Conservation (phyloP, 1,139 yeast genomes). For the Nakaseomyces glabratus region DNA sequence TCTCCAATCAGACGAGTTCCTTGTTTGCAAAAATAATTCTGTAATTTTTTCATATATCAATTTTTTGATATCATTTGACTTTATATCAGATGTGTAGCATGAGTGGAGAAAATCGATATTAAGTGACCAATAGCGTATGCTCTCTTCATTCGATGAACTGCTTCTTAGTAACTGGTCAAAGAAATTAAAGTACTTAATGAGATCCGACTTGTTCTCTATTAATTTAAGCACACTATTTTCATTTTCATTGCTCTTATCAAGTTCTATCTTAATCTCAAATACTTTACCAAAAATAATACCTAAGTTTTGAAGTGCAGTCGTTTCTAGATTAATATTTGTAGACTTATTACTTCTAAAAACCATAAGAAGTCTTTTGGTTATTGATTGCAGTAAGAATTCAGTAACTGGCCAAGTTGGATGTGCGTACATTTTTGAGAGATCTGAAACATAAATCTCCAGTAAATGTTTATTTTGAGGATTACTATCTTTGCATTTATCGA, state of each 20-base stretch:
- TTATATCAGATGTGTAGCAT: too few species aligned
- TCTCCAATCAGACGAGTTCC: too few species aligned
- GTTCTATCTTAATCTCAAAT: constrained; percentile 22
- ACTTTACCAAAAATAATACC: constrained; percentile 49
- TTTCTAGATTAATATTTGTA: constrained; percentile 36
- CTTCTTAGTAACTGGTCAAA: too few species aligned
- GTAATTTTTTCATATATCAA: too few species aligned
- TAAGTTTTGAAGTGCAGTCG: constrained; percentile 44
- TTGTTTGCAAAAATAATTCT: too few species aligned
- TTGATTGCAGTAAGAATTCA: constrained; percentile 39
- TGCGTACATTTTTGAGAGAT: constrained; percentile 41
- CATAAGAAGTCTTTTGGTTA: constrained; percentile 37
- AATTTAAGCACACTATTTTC: too few species aligned
- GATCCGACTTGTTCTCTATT: too few species aligned
- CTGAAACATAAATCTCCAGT: constrained; percentile 48
- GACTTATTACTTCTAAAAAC: constrained; percentile 31
- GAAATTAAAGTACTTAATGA: too few species aligned
- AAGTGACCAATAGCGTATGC: too few species aligned
- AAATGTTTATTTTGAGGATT: constrained; percentile 36
- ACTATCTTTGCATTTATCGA: constrained; percentile 17
- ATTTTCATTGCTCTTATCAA: background rate
- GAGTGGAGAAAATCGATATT: too few species aligned
- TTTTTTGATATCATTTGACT: too few species aligned
- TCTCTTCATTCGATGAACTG: too few species aligned
- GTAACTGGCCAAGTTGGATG: constrained; percentile 57